Percentiles rank a stretch among this genome's conserved stretches.
phyloP scores from a whole-genome alignment of 495 filamentous ascomycete genomes.

The Entonaema liquescens region DNA sequence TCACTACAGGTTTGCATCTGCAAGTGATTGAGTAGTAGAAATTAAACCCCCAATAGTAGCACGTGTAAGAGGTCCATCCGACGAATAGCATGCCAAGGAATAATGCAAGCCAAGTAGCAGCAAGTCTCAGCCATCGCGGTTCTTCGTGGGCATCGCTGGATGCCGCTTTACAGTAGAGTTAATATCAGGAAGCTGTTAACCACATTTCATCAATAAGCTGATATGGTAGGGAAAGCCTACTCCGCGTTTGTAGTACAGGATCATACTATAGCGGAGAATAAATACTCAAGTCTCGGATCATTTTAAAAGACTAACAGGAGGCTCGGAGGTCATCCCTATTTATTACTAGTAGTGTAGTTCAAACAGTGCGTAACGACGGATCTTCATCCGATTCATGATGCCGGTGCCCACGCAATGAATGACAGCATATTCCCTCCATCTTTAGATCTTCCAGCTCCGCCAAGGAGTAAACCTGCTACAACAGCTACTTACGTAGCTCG shows the following conservation, averaged over 20 bases:
- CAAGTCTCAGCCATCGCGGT: constrained; percentile 28
- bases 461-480: constrained; percentile 17
- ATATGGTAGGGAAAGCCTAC: constrained; percentile 5
- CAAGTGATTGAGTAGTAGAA: constrained; percentile 12
- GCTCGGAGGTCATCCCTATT: constrained; percentile 6
- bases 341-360: constrained; percentile 7
- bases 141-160: constrained; percentile 29
- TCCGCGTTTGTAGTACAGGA: constrained; percentile 1
- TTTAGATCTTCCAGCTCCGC: constrained; percentile 25
- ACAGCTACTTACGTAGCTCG: not conserved
- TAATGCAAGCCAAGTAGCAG: constrained; percentile 28
- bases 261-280: not conserved
- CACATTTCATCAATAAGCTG: constrained; percentile 22
- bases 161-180: constrained; percentile 6
- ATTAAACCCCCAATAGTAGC: constrained; percentile 20
- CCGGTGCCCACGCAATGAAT: constrained; percentile 29
- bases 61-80: constrained; percentile 7
- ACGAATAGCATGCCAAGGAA: constrained; percentile 19
- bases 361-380: constrained; percentile 6
- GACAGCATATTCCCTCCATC: constrained; percentile 29
- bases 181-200: not conserved
- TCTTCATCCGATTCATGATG: constrained; percentile 22
- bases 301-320: not conserved
- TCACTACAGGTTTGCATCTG: constrained; percentile 12
- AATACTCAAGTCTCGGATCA: not conserved